Evolutionary conservation across 805 yeast genomes (phyloP), one percentile per base, ranked within the genome.

Genomic region (Jamesozyma hellenica): DNA sequence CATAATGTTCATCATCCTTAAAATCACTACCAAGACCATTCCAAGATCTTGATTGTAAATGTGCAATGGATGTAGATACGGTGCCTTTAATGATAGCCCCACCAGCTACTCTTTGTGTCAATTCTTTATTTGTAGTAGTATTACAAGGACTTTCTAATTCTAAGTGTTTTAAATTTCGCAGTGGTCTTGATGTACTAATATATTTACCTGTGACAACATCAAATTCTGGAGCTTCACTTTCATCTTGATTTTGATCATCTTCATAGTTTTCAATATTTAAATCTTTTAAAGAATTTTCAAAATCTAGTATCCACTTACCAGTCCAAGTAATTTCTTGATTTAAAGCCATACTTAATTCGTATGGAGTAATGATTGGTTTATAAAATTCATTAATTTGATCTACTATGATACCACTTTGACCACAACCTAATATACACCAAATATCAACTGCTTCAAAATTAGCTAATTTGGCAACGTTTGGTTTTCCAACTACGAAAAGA

Each of bases 381-480:
- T 75, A 85, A 55, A 81, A 90, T 44, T 85, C 94, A 46, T 79
- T 83, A 35, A 65, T 66, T 41, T 79, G 75, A 58, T 90, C 95
- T 12, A 92, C 60, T 28, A 90, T 77, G 18, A 90, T 80, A 4
- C 98, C 98, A 39, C 94, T 88, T 50, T 87, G 86, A 10, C 94
- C 87, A 58, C 98, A 92, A 0, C 98, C 98, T 12, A 92, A 61
- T 11, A 92, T 74, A 53, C 94, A 88, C 97, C 98, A 92, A 17
- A 84, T 72, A 50, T 92, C 97, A 12, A 92, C 74, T n/a, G 77
- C 79, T 46, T 90, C 98, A 56, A 92, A 92, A 58, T 92, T 92
- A 9, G 97, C 98, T 38, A 92, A 67, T 54, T 92, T 92, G 19
- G 98, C 95, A 15, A 92, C 96, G 54, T 92, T 92, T 9, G 97